Evolutionary conservation across 2,329 filamentous ascomycete species (phyloP), one percentile per base, ranked within the genome.

Genomic region (Clathrospora elynae): DNA sequence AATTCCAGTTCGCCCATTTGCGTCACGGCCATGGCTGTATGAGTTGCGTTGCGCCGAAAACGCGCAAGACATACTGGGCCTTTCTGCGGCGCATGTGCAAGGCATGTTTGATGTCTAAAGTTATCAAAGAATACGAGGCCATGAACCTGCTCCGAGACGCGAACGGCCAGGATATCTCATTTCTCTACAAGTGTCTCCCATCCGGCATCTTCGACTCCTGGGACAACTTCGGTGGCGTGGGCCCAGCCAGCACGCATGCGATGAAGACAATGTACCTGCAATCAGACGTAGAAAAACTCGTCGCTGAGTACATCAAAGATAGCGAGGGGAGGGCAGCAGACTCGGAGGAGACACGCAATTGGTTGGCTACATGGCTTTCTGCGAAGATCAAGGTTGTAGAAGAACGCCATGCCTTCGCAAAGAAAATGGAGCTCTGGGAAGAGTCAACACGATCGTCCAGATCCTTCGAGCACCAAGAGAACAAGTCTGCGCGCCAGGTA

Each of bases 1-100:
- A 73, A 35, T 67, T 61, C 16, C 66, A 73, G 35, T 73, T 73
- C 48, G 66, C 68, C 10, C 60, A 72, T 40, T 51, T 73, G 11
- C 57, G 71, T 6, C 63, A 69, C 25, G 69, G 70, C 6, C 61
- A 65, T 34, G 70, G 69, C 17, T 73, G 71, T 52, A 70, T 70
- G 62, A 64, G 59, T 19, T 73, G 71, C 49, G 51, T 55, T 10
- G 57, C 68, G 9, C 55, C 53, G 4, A 62, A 58, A 22, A 68
- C 69, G 5, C 61, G 71, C 49, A 73, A 72, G 51, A 70, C 70
- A 4, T 74, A 73, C 43, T 74, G 71, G 71, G 68, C 68, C 2
- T 73, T 73, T 35, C 61, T 69, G 14, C 64, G 68, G 8, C 66
- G 71, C n/a, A 73, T 69, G 69, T 74, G 71, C 51, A 67, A 68